Evolutionary conservation across 2,329 filamentous ascomycete genomes (phyloP).

Genomic region (Tolypocladium tundrense): DNA sequence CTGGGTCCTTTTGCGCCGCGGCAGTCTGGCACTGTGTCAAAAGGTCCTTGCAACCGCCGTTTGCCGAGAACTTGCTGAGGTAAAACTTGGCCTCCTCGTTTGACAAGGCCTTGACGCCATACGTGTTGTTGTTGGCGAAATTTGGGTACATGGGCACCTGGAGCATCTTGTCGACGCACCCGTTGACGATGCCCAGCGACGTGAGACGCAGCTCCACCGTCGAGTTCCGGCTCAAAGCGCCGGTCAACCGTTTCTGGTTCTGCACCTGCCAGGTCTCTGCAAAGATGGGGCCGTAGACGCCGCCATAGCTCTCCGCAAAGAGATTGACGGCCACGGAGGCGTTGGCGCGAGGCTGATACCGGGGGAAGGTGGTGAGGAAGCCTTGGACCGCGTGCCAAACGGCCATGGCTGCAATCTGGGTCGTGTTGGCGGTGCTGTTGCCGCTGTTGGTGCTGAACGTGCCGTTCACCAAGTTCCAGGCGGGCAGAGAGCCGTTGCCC

Average conservation of each 20-base stretch:
- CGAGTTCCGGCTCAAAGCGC: conserved; percentile 34
- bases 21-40: conserved; percentile 41
- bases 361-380: conserved; percentile 47
- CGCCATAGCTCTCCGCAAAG: conserved; percentile 61
- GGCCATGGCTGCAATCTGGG: conserved; percentile 43
- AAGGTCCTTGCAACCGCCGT: conserved; percentile 40
- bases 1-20: conserved; percentile 26
- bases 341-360: conserved; percentile 41
- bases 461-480: conserved; percentile 43
- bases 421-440: conserved; percentile 42
- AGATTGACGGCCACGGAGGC: conserved; percentile 48
- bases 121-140: conserved; percentile 56
- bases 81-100: conserved; percentile 39
- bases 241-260: conserved; percentile 45
- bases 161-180: conserved; percentile 54
- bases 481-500: conserved; percentile 8
- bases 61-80: conserved; percentile 16
- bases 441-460: conserved; percentile 50
- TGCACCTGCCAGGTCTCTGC: conserved; percentile 49
- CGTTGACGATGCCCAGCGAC: conserved; percentile 62
- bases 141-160: conserved; percentile 47
- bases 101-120: conserved; percentile 48
- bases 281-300: conserved; percentile 59
- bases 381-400: conserved; percentile 57
- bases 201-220: conserved; percentile 50